These are phyloP conservation scores for Saccharomycopsis hybrid DNA, from an alignment of 1,139 yeast genomes.

Conservation along the genomic window DNA sequence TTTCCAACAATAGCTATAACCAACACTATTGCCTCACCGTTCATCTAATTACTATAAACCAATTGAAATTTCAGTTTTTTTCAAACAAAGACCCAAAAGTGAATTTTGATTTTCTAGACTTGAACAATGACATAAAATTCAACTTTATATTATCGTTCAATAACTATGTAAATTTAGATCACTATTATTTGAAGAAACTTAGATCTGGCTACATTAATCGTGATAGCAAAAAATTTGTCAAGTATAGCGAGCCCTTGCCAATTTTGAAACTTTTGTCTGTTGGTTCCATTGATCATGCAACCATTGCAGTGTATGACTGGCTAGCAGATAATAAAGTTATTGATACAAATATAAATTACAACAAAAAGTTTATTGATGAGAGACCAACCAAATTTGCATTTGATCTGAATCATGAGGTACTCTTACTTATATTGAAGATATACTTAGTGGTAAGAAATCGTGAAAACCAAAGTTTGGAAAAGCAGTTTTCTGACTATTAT, in stretches of 20 bases:
- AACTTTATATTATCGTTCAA: constrained; percentile 18
- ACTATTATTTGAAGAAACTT: constrained; percentile 15
- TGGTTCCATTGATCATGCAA: constrained; percentile 16
- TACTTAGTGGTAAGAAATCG: neutral
- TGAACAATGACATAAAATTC: constrained; percentile 13
- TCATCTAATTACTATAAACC: constrained; percentile 30
- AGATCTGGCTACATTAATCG: constrained; percentile 12
- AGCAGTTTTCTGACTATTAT: no score
- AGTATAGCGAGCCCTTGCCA: constrained; percentile 3
- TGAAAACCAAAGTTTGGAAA: no score
- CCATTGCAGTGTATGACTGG: constrained; percentile 12
- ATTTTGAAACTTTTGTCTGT: constrained; percentile 6
- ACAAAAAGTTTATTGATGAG: constrained; percentile 4
- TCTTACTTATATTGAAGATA: constrained; percentile 2
- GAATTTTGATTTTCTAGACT: constrained; percentile 14
- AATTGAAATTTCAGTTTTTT: constrained; percentile 24
- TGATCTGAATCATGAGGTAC: no score
- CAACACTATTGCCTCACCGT: constrained; percentile 25
- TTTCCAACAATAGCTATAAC: constrained; percentile 6
- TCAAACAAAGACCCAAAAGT: constrained; percentile 1
- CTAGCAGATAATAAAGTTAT: constrained; percentile 3
- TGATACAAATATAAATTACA: neutral
- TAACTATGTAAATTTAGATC: constrained; percentile 17
- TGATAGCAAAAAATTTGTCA: neutral
- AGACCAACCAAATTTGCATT: constrained; percentile 1